Conservation (phyloP, 495 filamentous ascomycete genomes). For the Aspergillus panamensis region DNA sequence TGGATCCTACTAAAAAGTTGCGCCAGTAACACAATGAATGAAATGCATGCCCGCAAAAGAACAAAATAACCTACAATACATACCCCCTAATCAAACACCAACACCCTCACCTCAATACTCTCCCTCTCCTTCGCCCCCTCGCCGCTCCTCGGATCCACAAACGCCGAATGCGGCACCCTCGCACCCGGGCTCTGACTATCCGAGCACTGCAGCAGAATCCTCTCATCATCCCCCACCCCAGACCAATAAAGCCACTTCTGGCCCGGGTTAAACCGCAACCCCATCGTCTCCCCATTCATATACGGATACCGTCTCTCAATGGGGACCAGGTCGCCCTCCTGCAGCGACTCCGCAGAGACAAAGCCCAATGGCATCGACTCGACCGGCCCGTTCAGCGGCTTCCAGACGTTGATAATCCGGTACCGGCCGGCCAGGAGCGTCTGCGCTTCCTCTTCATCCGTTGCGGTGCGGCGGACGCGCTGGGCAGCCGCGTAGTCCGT, state of each 20-base stretch:
- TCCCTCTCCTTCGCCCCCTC: constrained; percentile 57
- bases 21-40: no score
- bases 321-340: constrained; percentile 60
- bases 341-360: constrained; percentile 57
- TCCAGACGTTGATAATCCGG: constrained; percentile 88
- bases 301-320: constrained; percentile 72
- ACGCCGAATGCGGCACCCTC: constrained; percentile 79
- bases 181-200: constrained; percentile 55
- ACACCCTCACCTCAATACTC: constrained; percentile 81
- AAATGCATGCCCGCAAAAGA: no score
- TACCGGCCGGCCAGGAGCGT: constrained; percentile 58
- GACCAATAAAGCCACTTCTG: constrained; percentile 76
- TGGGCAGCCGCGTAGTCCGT: constrained; percentile 55
- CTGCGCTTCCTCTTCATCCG: constrained; percentile 55
- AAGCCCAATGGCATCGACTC: constrained; percentile 67
- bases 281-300: constrained; percentile 67
- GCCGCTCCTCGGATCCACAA: constrained; percentile 64
- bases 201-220: constrained; percentile 76
- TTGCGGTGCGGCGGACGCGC: constrained; percentile 62
- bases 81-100: constrained; percentile 59
- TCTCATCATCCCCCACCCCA: constrained; percentile 68
- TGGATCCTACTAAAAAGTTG: no score
- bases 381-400: constrained; percentile 70
- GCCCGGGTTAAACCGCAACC: constrained; percentile 54
- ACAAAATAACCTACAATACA: background rate